Evolutionary conservation across 164 flowering plant species (phyloP), one percentile per base, ranked within the genome.

Genomic region (Stephania cephalantha): DNA sequence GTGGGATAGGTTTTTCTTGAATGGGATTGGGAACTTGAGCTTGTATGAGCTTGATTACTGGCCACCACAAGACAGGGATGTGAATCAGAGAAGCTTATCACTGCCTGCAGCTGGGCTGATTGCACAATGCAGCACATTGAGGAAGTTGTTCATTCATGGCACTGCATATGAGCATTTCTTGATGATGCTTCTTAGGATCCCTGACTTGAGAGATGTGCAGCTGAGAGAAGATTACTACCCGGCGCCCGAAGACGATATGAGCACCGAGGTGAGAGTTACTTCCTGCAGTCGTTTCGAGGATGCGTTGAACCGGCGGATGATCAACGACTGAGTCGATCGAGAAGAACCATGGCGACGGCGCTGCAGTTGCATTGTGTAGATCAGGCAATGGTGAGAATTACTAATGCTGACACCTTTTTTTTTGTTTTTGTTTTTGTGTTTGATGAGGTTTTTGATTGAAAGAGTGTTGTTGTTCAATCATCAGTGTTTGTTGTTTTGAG

Each of bases 231-330:
- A 96, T 73, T 94, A 96, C 68, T 96, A 92, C 75, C 99, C 99
- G 0, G 99, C 99, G n/a, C 99, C 99, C 0, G 99, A 93, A 74
- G 87, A 90, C 71, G 99, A 95, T 75, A 93, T 88, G 95, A 91
- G 94, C 70, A 90, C 99, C 0, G 99, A 95, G 83, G 93, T 95
- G 99, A 88, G 99, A 73, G 87, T 81, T 0, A 92, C 83, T 29
- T 91, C 98, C 0, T 92, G 93, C 72, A 84, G 89, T 70, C 91
- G 98, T 3, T 95, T 93, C 66, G 99, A 95, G 78, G 91, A 86
- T 46, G 89, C 88, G 6, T 74, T 93, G 74, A 93, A 91, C 50
- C 73, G 83, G 17, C 83, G 91, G 1, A 69, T 0, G 20, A 88
- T 93, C 52, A 75, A 58, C 12, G 94, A 95, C 71, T 95, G 85